Percentiles rank a stretch among this genome's conserved stretches.
Conservation (phyloP, 73 alveolate genomes). For the Breviolum minutum region DNA sequence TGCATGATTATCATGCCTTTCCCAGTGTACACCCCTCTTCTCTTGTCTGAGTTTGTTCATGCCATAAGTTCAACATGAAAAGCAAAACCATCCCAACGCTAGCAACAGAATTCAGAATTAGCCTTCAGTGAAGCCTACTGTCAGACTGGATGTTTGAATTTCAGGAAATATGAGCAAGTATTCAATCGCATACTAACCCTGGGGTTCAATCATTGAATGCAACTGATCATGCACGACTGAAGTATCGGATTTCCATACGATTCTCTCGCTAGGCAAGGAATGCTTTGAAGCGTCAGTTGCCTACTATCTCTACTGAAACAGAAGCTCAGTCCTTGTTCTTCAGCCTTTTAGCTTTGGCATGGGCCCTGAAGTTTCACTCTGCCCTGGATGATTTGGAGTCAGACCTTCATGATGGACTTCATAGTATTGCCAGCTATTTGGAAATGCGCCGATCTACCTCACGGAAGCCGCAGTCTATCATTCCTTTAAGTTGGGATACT, state of each 20-base stretch:
- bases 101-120: too few relatives aligned
- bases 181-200: background rate
- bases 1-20: too few relatives aligned
- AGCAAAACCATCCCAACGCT: too few relatives aligned
- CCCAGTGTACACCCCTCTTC: too few relatives aligned
- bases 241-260: background rate
- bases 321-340: conserved; percentile 44
- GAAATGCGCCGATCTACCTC: background rate
- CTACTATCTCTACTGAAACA: background rate
- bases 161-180: background rate
- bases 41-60: too few relatives aligned
- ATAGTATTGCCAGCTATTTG: background rate
- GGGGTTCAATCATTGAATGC: too few relatives aligned
- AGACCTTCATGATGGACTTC: background rate
- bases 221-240: too few relatives aligned
- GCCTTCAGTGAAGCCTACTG: too few relatives aligned
- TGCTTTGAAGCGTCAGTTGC: conserved; percentile 12
- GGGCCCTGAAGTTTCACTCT: conserved; percentile 58
- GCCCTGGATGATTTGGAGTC: conserved; percentile 3
- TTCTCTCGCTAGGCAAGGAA: background rate
- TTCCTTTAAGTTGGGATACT: background rate
- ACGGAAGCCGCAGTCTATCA: background rate
- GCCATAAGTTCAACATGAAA: too few relatives aligned
- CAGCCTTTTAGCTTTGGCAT: conserved; percentile 38
- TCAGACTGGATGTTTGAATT: too few relatives aligned